Conservation (phyloP, 2,329 filamentous ascomycete species). For the Penicillium digitatum region DNA sequence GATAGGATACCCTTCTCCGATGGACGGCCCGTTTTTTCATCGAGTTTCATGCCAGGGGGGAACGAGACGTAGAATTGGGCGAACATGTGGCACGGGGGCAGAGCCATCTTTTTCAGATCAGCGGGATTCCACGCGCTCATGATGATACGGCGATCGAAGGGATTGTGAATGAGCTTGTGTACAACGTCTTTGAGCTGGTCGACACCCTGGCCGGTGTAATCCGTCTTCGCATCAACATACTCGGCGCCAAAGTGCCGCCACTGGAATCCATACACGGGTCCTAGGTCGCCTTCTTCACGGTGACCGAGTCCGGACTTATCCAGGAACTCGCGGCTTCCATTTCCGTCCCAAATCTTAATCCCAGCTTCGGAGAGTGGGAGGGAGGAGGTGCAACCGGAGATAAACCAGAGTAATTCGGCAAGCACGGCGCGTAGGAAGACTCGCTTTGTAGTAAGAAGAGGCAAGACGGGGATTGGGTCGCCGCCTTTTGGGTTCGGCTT, state of each 20-base stretch:
- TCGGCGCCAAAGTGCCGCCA: constrained; percentile 97
- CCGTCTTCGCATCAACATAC: constrained; percentile 71
- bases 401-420: constrained; percentile 93
- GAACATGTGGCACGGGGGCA: constrained; percentile 96
- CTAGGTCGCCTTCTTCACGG: constrained; percentile 82
- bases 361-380: constrained; percentile 70
- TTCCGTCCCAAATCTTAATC: constrained; percentile 98
- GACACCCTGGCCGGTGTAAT: constrained; percentile 84
- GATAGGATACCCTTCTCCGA: constrained; percentile 66
- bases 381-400: constrained; percentile 78
- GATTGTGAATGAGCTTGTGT: constrained; percentile 73
- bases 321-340: constrained; percentile 84
- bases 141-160: constrained; percentile 86
- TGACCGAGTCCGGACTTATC: constrained; percentile 78
- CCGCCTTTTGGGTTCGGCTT: constrained; percentile 45
- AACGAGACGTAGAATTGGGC: constrained; percentile 89
- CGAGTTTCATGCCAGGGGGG: constrained; percentile 43
- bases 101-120: constrained; percentile 80
- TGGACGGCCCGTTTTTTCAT: constrained; percentile 28
- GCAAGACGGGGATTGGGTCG: constrained; percentile 62
- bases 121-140: constrained; percentile 90
- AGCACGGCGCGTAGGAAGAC: constrained; percentile 89
- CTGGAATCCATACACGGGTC: constrained; percentile 96
- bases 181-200: constrained; percentile 93
- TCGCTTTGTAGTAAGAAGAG: constrained; percentile 93